These are phyloP conservation scores for Plasmodium gallinaceum DNA, from an alignment of 169 alveolate species.

Conservation along the genomic window DNA sequence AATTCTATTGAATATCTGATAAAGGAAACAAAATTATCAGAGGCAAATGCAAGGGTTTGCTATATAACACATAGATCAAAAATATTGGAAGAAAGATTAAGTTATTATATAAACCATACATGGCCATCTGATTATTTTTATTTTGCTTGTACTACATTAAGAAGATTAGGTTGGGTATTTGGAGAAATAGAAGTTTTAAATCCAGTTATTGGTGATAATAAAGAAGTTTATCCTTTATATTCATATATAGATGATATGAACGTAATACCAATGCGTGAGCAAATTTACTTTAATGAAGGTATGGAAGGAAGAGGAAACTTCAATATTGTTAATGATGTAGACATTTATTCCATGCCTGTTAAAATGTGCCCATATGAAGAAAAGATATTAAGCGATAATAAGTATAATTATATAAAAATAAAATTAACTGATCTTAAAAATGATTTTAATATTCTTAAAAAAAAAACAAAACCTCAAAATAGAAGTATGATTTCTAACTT, in stretches of 20 bases:
- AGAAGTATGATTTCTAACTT: conserved; percentile 22
- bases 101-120: conserved; percentile 18
- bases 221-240: conserved; percentile 37
- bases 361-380: conserved; percentile 56
- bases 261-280: conserved; percentile 52
- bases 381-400: conserved; percentile 35
- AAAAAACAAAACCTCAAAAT: conserved; percentile 18
- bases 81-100: conserved; percentile 51
- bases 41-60: conserved; percentile 61
- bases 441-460: conserved; percentile 42
- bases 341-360: conserved; percentile 45
- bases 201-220: not conserved
- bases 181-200: conserved; percentile 53
- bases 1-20: conserved; percentile 29
- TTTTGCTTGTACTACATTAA: conserved; percentile 60
- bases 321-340: conserved; percentile 42
- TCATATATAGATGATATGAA: conserved; percentile 49
- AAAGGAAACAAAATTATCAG: conserved; percentile 57
- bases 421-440: conserved; percentile 50
- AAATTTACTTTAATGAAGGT: conserved; percentile 67
- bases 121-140: conserved; percentile 62
- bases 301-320: conserved; percentile 40
- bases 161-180: conserved; percentile 55
- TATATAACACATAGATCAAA: conserved; percentile 64
- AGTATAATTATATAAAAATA: conserved; percentile 51